A percentile compares a stretch with the other conserved stretches of the same genome.
Conservation (phyloP, 78 protist species). For the Dictyostelium citrinum region DNA sequence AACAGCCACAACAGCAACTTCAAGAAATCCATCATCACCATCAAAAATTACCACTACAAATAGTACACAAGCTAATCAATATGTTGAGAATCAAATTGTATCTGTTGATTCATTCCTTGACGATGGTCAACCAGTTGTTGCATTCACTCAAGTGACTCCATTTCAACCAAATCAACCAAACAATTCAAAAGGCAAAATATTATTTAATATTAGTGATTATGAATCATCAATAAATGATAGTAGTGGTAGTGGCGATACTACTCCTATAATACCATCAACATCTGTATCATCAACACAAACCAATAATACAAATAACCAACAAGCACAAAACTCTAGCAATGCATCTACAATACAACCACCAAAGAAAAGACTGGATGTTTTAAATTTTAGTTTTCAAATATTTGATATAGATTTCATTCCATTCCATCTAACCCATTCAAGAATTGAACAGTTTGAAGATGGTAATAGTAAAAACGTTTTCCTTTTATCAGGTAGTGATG, state of each 20-base stretch:
- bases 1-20: not conserved
- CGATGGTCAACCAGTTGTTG: not conserved
- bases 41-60: not conserved
- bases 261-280: not conserved
- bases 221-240: not conserved
- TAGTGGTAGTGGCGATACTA: not conserved
- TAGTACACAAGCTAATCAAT: not conserved
- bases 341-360: not conserved
- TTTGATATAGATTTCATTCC: not conserved
- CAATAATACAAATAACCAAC: not conserved
- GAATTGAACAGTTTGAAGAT: not conserved
- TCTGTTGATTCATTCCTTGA: not conserved
- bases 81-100: not conserved
- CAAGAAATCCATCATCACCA: slow-evolving; percentile 16
- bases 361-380: not conserved
- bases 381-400: not conserved
- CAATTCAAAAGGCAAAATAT: not conserved
- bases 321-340: not conserved
- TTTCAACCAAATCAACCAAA: not conserved
- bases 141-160: not conserved
- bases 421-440: not conserved
- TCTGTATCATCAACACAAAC: not conserved
- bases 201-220: not conserved
- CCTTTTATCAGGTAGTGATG: slow-evolving; percentile 69
- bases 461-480: not conserved